Conservation (phyloP, 768 basidiomycete genomes). For the Tephrocybe rancida region DNA sequence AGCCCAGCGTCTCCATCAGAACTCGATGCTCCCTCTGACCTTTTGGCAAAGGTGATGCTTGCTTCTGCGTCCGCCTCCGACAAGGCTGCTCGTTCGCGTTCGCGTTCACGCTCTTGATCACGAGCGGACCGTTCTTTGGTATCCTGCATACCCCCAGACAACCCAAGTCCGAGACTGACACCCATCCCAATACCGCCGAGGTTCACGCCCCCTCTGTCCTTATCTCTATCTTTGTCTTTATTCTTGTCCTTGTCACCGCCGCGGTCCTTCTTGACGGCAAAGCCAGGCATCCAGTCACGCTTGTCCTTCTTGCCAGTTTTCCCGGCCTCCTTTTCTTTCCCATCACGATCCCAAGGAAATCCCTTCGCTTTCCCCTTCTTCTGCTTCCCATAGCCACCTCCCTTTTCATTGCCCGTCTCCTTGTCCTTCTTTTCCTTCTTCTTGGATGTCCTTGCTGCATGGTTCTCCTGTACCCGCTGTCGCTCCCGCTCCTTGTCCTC, state of each 20-base stretch:
- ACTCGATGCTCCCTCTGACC: not conserved
- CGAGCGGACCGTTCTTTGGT: constrained; percentile 5
- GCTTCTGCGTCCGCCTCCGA: constrained; percentile 12
- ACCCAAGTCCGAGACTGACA: constrained; percentile 5
- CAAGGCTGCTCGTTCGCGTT: constrained; percentile 4
- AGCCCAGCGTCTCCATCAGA: not conserved
- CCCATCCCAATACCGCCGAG: constrained; percentile 6
- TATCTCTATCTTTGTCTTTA: constrained; percentile 5
- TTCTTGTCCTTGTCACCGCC: constrained; percentile 4
- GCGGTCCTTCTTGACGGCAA: constrained; percentile 2
- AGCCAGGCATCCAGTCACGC: constrained; percentile 17
- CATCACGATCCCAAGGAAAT: constrained; percentile 33
- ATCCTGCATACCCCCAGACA: constrained; percentile 7
- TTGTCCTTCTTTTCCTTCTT: constrained; percentile 5
- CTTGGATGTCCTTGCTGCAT: not conserved
- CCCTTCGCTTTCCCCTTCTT: constrained; percentile 25
- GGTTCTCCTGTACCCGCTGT: not conserved
- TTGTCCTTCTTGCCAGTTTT: constrained; percentile 11
- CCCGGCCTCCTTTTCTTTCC: constrained; percentile 4
- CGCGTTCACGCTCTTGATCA: not conserved
- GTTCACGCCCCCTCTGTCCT: not conserved
- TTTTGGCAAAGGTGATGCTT: constrained; percentile 11
- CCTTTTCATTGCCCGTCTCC: constrained; percentile 29
- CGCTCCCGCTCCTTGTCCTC: not conserved
- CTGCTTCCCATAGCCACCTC: not conserved